A percentile compares a stretch with the other conserved stretches of the same genome.
These are phyloP conservation scores for Sphaerosporella brunnea DNA, from an alignment of 495 filamentous ascomycete species.

Conservation along the genomic window DNA sequence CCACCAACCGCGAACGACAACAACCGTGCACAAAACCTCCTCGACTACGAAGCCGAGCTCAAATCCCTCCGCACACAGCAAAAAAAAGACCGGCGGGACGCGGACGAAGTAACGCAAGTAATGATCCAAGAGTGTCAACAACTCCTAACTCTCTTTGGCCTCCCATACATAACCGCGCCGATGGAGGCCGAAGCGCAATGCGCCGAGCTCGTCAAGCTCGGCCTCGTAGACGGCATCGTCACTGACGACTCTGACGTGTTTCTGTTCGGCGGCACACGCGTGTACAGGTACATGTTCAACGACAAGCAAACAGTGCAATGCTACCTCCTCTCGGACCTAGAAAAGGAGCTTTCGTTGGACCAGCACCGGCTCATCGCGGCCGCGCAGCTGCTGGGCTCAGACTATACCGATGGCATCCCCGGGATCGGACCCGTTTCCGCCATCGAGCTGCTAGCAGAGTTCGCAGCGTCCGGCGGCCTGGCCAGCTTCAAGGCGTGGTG, in stretches of 20 bases:
- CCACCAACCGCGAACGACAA: too few species aligned
- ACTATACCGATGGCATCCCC: constrained; percentile 85
- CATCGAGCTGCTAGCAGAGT: constrained; percentile 82
- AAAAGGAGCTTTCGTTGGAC: constrained; percentile 72
- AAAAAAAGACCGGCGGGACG: constrained; percentile 85
- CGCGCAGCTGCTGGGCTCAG: constrained; percentile 75
- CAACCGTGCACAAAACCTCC: constrained; percentile 38
- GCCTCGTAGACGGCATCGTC: constrained; percentile 92
- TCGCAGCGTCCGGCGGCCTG: constrained; percentile 39
- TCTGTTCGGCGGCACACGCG: constrained; percentile 82
- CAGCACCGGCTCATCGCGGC: constrained; percentile 67
- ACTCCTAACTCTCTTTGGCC: constrained; percentile 70
- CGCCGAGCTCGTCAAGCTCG: constrained; percentile 67
- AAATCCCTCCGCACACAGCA: constrained; percentile 77
- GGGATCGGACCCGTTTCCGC: constrained; percentile 88
- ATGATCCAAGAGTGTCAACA: constrained; percentile 95
- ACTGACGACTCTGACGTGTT: constrained; percentile 97
- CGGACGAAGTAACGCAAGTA: constrained; percentile 81
- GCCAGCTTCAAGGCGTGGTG: constrained; percentile 74
- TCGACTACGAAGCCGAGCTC: constrained; percentile 72
- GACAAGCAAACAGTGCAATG: constrained; percentile 93
- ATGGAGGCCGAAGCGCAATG: constrained; percentile 99
- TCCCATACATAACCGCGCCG: constrained; percentile 90
- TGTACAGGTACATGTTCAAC: constrained; percentile 99
- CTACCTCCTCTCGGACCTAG: constrained; percentile 71